phyloP scores from a whole-genome alignment of 805 yeast species.

The Candida pini region DNA sequence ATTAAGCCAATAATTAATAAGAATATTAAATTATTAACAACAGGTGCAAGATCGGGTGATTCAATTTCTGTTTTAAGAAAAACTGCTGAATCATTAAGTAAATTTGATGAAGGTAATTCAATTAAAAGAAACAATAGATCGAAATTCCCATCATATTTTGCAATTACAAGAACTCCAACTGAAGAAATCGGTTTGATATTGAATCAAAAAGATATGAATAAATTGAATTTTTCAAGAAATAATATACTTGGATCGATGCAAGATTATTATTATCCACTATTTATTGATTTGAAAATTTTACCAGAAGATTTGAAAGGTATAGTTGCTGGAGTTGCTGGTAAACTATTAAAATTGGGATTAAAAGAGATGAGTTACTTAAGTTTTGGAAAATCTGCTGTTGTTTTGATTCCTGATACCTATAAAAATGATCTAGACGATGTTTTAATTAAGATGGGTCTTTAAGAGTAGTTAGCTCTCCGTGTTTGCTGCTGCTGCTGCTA shows the following conservation, averaged over 20 bases:
- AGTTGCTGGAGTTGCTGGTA: conserved; percentile 58
- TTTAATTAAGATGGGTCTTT: conserved; percentile 6
- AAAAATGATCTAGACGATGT: conserved; percentile 10
- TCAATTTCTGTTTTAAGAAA: conserved; percentile 35
- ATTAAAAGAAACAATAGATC: neutral
- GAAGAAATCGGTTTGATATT: conserved; percentile 45
- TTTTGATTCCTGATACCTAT: conserved; percentile 50
- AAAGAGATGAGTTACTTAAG: conserved; percentile 55
- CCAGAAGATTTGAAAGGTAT: conserved; percentile 62
- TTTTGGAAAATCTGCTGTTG: conserved; percentile 54
- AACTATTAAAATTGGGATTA: conserved; percentile 30
- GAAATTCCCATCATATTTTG: conserved; percentile 41
- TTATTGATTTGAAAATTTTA: conserved; percentile 45
- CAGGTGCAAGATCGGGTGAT: conserved; percentile 55
- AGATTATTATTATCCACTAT: conserved; percentile 52
- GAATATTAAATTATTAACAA: conserved; percentile 38
- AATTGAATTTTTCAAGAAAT: conserved; percentile 35
- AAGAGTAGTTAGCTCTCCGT: too few species aligned
- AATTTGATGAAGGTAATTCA: conserved; percentile 12
- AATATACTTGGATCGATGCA: conserved; percentile 50
- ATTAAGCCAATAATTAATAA: conserved; percentile 42
- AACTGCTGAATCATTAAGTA: conserved; percentile 33
- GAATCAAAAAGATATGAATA: conserved; percentile 29
- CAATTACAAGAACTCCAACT: conserved; percentile 44
- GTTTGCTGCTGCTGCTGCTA: too few species aligned